phyloP scores from a whole-genome alignment of 1,284 basidiomycete species.

The Pisolithus thermaeus region DNA sequence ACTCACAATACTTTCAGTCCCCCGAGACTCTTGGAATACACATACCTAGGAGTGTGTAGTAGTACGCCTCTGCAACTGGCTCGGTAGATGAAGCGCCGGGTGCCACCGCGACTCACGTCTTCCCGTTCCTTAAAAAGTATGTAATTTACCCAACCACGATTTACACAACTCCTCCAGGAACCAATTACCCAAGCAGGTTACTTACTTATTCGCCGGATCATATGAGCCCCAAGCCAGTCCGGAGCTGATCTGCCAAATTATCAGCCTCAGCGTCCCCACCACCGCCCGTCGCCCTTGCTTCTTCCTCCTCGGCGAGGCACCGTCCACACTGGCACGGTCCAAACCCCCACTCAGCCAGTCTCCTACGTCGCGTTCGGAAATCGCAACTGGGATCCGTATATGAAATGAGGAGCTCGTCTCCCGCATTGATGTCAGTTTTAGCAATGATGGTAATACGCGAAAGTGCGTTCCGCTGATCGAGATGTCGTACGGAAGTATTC shows the following conservation, averaged over 20 bases:
- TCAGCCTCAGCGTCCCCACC: conserved; percentile 20
- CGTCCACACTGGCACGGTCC: conserved; percentile 62
- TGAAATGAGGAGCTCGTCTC: conserved; percentile 73
- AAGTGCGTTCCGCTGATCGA: conserved; percentile 57
- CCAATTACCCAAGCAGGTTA: too few species aligned
- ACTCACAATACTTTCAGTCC: too few species aligned
- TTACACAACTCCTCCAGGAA: too few species aligned
- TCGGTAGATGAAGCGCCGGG: too few species aligned
- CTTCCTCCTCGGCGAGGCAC: conserved; percentile 53
- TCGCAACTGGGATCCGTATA: conserved; percentile 69
- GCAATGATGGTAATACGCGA: conserved; percentile 72
- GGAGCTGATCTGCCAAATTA: conserved; percentile 45
- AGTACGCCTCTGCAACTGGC: too few species aligned
- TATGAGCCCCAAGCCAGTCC: conserved; percentile 43
- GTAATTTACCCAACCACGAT: too few species aligned
- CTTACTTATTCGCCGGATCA: conserved; percentile 16
- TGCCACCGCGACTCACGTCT: too few species aligned
- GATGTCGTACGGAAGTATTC: conserved; percentile 69
- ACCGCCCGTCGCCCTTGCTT: conserved; percentile 26
- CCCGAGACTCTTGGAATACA: too few species aligned
- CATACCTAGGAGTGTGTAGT: too few species aligned
- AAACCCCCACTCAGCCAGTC: conserved; percentile 72
- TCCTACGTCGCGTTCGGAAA: conserved; percentile 49
- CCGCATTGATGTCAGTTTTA: conserved; percentile 53
- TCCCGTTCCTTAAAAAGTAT: too few species aligned